Evolutionary conservation across 495 filamentous ascomycete species (phyloP).

Genomic region (Xylaria acuta): DNA sequence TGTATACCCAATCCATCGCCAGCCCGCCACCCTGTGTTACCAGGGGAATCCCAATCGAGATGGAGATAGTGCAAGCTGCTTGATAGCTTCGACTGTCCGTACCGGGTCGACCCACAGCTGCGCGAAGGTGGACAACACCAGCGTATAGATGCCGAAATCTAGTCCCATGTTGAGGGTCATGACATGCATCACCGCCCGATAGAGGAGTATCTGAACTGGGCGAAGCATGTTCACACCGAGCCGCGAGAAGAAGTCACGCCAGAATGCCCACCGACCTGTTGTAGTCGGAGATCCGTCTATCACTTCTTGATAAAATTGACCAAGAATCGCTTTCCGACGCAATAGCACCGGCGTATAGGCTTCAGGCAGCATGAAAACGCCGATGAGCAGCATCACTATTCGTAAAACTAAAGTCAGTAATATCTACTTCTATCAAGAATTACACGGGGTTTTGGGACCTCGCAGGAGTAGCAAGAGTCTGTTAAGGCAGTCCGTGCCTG

Average conservation of each 20-base stretch:
- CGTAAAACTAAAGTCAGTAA: neutral
- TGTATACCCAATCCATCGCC: conserved; percentile 57
- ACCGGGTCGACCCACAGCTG: conserved; percentile 60
- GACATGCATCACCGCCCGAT: conserved; percentile 60
- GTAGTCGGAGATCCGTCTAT: conserved; percentile 28
- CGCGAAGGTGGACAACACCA: conserved; percentile 65
- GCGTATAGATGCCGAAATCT: conserved; percentile 64
- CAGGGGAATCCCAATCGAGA: conserved; percentile 61
- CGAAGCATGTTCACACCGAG: conserved; percentile 61
- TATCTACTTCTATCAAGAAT: neutral
- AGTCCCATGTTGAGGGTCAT: conserved; percentile 48
- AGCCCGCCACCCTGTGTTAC: conserved; percentile 56
- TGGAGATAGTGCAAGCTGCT: conserved; percentile 64
- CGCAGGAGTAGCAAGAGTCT: neutral
- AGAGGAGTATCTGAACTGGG: conserved; percentile 64
- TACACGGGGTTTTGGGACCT: neutral
- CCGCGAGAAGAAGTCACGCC: conserved; percentile 28
- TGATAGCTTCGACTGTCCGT: conserved; percentile 55
- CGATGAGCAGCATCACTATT: conserved; percentile 36
- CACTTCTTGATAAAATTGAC: neutral
- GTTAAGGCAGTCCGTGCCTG: neutral
- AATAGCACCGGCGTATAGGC: conserved; percentile 45
- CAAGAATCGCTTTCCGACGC: conserved; percentile 26
- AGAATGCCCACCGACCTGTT: conserved; percentile 22
- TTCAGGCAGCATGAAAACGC: conserved; percentile 51